These are phyloP conservation scores for Stemphylium vesicarium DNA, from an alignment of 2,329 filamentous ascomycete species.

Conservation along the genomic window DNA sequence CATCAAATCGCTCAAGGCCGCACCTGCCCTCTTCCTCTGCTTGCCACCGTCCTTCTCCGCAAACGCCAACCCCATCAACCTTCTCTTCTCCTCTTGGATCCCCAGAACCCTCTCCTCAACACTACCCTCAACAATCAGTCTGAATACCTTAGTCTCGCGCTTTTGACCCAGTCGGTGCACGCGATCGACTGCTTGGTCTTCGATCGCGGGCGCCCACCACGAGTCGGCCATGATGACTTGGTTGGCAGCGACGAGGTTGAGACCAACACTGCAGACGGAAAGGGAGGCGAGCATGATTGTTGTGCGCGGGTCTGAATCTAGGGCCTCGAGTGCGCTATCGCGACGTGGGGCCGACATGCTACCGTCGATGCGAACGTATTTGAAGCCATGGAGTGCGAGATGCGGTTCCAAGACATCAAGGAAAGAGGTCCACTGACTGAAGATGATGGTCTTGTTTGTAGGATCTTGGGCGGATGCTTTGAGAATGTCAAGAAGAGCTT, in stretches of 20 bases:
- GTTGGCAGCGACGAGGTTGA: constrained; percentile 86
- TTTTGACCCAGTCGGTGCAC: constrained; percentile 87
- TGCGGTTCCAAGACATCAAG: constrained; percentile 74
- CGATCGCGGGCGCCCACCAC: constrained; percentile 91
- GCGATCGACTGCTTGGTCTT: constrained; percentile 88
- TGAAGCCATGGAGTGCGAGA: constrained; percentile 65
- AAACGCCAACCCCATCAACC: constrained; percentile 79
- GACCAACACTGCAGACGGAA: constrained; percentile 80
- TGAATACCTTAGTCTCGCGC: constrained; percentile 77
- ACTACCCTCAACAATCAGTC: constrained; percentile 78
- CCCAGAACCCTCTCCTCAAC: constrained; percentile 82
- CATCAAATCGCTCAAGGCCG: constrained; percentile 52
- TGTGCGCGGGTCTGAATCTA: constrained; percentile 71
- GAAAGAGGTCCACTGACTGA: constrained; percentile 80
- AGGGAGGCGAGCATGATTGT: constrained; percentile 83
- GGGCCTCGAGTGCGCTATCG: constrained; percentile 71
- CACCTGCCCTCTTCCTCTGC: constrained; percentile 54
- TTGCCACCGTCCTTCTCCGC: constrained; percentile 70
- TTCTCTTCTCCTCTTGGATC: constrained; percentile 79
- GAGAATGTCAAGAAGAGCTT: constrained; percentile 77
- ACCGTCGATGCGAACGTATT: constrained; percentile 78
- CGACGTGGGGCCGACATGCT: constrained; percentile 74
- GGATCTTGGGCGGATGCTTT: constrained; percentile 68
- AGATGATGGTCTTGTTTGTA: constrained; percentile 72
- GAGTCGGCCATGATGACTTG: constrained; percentile 83